Percentiles rank a stretch among this genome's conserved stretches.
phyloP scores from a whole-genome alignment of 345 rosid genomes.

The Geranium brycei region DNA sequence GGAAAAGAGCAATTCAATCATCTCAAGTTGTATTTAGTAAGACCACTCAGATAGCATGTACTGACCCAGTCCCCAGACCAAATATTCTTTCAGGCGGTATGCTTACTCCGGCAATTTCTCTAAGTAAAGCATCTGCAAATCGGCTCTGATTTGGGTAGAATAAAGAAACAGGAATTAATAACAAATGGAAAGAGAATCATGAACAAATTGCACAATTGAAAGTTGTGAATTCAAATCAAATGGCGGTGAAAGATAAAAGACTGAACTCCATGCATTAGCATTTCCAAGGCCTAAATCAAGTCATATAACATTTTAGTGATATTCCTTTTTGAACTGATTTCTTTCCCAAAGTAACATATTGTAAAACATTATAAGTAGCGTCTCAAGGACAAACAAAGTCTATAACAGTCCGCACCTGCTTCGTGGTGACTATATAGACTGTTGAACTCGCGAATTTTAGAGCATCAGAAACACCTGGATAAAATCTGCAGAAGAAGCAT shows the following conservation, averaged over 20 bases:
- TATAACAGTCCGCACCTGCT: slow-evolving; percentile 39
- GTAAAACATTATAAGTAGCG: too few species aligned
- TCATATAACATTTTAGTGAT: background rate
- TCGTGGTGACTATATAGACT: slow-evolving; percentile 70
- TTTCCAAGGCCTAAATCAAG: too few species aligned
- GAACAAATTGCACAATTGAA: too few species aligned
- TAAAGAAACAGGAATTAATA: background rate
- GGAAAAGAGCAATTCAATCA: background rate
- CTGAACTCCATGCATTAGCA: too few species aligned
- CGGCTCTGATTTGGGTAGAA: slow-evolving; percentile 36
- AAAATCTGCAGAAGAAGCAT: slow-evolving; percentile 42
- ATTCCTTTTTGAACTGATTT: slow-evolving; percentile 2
- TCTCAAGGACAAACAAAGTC: too few species aligned
- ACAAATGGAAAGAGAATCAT: background rate
- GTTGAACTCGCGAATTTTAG: slow-evolving; percentile 68
- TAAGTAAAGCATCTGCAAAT: slow-evolving; percentile 64
- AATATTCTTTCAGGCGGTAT: slow-evolving; percentile 65
- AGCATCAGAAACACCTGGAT: slow-evolving; percentile 86
- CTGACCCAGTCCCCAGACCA: slow-evolving; percentile 79
- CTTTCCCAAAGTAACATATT: too few species aligned
- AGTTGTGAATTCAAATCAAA: too few species aligned
- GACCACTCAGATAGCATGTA: background rate
- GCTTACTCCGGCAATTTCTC: slow-evolving; percentile 60
- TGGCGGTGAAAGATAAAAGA: too few species aligned
- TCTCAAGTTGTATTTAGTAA: background rate